Evolutionary conservation across 2,329 filamentous ascomycete genomes (phyloP), one percentile per base, ranked within the genome.

Genomic region (Tolypocladium paradoxum): DNA sequence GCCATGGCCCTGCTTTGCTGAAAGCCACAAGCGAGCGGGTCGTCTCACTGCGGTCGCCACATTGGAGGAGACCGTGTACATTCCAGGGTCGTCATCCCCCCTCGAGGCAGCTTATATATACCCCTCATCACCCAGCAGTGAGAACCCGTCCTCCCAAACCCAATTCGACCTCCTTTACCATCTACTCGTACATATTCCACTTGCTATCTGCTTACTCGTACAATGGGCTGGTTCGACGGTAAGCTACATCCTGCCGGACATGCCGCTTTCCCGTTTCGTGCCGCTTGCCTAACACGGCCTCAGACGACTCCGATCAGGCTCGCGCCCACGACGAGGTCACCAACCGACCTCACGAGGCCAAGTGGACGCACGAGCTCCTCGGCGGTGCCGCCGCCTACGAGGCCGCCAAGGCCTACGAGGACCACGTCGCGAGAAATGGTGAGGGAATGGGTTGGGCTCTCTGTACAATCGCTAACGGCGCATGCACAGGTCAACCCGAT

Each of bases 371-470:
- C 46, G 65, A 67, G 16, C 57, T 67, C 2, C 53, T 67, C 2
- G 65, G 65, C 1, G 64, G 65, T 12, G 65, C 65, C 0, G 65
- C 65, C 6, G 65, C 65, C 1, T 67, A 33, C 18, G 65, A 65
- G 33, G 65, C 65, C 0, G 65, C 65, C 45, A 67, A 65, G 56
- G 61, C 61, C 0, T 67, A 67, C 18, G 65, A 67, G 48, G 52
- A 67, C 4, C 65, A 67, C 4, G 57, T 59, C 4, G 60, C 59
- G 9, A 36, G 20, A 5, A 62, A 67, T 3, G 65, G 65, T 64
- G 11, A 24, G 24, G 12, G 12, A 14, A 9, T 22, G 6, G 6
- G 11, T 5, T 16, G 29, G 31, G 20, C 48, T 12, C 22, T 22
- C 35, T 16, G 16, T 8, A 38, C 48, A 29, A n/a, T 29, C 24